Evolutionary conservation across 257 asterid genomes (phyloP), one percentile per base, ranked within the genome.

Genomic region (Vinca minor): DNA sequence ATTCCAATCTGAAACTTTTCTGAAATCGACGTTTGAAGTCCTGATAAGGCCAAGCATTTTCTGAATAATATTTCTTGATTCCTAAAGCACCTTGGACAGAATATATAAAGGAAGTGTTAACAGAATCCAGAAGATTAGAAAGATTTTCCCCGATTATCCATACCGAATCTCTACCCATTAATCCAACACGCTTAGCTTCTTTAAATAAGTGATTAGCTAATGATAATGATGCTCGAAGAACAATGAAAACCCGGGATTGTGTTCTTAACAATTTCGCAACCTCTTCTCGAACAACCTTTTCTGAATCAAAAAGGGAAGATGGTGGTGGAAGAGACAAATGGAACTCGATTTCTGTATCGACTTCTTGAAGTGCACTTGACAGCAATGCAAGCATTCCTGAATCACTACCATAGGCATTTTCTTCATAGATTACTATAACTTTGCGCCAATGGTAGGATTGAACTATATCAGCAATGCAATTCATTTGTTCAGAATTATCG

Each of bases 171-270:
- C 72, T 70, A n/a, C 74, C 79, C 74, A 77, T 70, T 31, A 81
- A 67, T 46, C 74, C 76, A 15, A 55, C 35, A 52, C 58, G 50
- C 63, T 75, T 72, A 23, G 85, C 79, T 52, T 77, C 78, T 52
- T 50, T 73, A 52, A 81, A 78, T 48, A 81, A 44, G 34, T 25
- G 64, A 34, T 17, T 46, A 8, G 79, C 79, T 20, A 64, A 29
- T 28, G 81, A 20, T 49, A 73, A 14, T 26, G 85, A 77, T 42
- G 81, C 62, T 29, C 69, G 72, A 47, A 81, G 78, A 62, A 75
- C 74, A 1, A 81, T 63, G 62, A 81, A 81, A 4, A 81, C 79
- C 75, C 85, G 55, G 1, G 85, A 74, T 65, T 81, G 78, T 74
- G 62, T 67, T 1, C 13, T 28, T 34, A 59, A 44, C 34, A 81